These are phyloP conservation scores for Chloranthus sessilifolius DNA, from an alignment of 164 flowering plant genomes.

Conservation along the genomic window DNA sequence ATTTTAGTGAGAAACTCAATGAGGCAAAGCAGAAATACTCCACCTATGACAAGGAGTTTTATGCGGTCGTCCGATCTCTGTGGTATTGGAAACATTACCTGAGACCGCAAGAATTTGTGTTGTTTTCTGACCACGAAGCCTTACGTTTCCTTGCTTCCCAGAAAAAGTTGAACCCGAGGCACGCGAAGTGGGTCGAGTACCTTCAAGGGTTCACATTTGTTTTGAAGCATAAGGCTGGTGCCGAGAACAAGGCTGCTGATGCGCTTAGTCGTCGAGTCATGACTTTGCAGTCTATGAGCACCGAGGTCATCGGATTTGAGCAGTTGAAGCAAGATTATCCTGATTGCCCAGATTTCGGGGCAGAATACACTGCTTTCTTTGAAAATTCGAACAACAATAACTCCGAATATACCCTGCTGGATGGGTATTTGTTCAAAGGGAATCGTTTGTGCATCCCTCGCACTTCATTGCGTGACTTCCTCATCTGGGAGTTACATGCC, in stretches of 20 bases:
- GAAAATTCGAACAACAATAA: too few species aligned
- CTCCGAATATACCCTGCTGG: background rate
- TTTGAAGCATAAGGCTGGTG: background rate
- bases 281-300: background rate
- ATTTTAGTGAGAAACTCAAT: background rate
- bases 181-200: constrained; percentile 3
- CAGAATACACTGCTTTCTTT: background rate
- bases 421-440: background rate
- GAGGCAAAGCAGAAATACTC: constrained; percentile 1
- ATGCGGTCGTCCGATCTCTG: background rate
- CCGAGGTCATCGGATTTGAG: constrained; percentile 1
- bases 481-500: background rate
- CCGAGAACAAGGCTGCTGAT: background rate
- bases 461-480: background rate
- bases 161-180: background rate
- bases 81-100: background rate
- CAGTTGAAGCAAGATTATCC: background rate
- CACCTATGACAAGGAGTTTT: background rate
- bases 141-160: background rate
- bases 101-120: background rate
- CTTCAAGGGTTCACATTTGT: constrained; percentile 1
- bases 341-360: background rate
- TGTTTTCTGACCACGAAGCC: background rate
- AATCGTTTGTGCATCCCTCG: background rate
- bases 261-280: background rate